Conservation (phyloP, 2,329 filamentous ascomycete genomes). For the Venturia nashicola region DNA sequence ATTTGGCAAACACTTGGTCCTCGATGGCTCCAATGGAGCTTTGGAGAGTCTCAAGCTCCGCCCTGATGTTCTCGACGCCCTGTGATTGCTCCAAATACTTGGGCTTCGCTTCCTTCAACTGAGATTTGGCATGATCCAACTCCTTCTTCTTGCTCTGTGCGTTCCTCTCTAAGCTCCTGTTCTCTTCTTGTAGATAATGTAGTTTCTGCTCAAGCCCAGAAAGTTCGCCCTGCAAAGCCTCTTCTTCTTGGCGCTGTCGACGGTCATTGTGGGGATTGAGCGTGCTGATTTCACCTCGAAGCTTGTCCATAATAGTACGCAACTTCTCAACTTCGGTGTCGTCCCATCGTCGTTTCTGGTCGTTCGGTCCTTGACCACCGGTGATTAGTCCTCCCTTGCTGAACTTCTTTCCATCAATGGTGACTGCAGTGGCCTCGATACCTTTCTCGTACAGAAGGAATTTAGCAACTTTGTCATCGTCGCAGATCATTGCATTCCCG, state of each 20-base stretch:
- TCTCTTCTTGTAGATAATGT: constrained; percentile 58
- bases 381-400: constrained; percentile 96
- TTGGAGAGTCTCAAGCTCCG: constrained; percentile 43
- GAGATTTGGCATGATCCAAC: constrained; percentile 56
- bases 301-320: constrained; percentile 61
- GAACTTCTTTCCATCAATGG: constrained; percentile 88
- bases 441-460: constrained; percentile 75
- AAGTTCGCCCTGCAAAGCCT: constrained; percentile 68
- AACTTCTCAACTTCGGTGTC: constrained; percentile 81
- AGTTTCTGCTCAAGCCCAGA: constrained; percentile 61
- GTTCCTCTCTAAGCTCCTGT: constrained; percentile 70
- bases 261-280: constrained; percentile 58
- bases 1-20: constrained; percentile 73
- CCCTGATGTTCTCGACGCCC: constrained; percentile 51
- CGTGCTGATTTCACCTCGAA: constrained; percentile 64
- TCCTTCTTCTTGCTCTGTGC: constrained; percentile 74
- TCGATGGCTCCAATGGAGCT: constrained; percentile 67
- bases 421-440: constrained; percentile 87
- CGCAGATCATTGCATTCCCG: constrained; percentile 88
- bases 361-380: constrained; percentile 70
- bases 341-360: constrained; percentile 71
- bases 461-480: constrained; percentile 75
- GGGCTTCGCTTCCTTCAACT: constrained; percentile 64
- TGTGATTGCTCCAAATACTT: constrained; percentile 63
- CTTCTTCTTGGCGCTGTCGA: constrained; percentile 64